Evolutionary conservation across 441 rosid species (phyloP).

Genomic region (Bruguiera hainesii): DNA sequence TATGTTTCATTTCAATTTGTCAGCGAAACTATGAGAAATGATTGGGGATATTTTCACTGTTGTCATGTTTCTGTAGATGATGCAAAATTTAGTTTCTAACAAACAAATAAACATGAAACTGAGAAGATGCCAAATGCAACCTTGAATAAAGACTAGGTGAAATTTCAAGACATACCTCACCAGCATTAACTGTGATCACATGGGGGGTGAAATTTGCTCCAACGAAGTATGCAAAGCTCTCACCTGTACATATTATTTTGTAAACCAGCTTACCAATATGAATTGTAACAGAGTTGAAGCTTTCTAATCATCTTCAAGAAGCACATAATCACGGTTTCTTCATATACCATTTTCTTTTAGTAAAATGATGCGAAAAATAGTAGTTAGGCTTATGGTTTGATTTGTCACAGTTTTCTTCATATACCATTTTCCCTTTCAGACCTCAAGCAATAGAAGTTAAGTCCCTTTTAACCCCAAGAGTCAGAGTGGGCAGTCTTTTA

Average conservation of each 20-base stretch:
- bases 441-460: background rate
- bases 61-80: background rate
- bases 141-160: background rate
- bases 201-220: constrained; percentile 84
- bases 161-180: constrained; percentile 62
- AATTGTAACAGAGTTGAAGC: background rate
- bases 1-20: background rate
- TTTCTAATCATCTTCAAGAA: constrained; percentile 9
- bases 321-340: background rate
- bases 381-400: too few species aligned
- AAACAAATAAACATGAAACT: background rate
- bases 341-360: too few species aligned
- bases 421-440: background rate
- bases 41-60: background rate
- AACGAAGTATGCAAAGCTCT: constrained; percentile 48
- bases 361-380: too few species aligned
- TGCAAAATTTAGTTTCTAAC: background rate
- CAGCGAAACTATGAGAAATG: background rate
- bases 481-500: constrained; percentile 9
- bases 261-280: constrained; percentile 10
- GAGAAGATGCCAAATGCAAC: background rate
- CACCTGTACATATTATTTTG: constrained; percentile 37
- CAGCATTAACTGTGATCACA: constrained; percentile 75
- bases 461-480: constrained; percentile 3
- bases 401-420: background rate